Base-by-base conservation (phyloP, 805 yeast genomes). In the Groenewaldozyma tartarivorans region DNA sequence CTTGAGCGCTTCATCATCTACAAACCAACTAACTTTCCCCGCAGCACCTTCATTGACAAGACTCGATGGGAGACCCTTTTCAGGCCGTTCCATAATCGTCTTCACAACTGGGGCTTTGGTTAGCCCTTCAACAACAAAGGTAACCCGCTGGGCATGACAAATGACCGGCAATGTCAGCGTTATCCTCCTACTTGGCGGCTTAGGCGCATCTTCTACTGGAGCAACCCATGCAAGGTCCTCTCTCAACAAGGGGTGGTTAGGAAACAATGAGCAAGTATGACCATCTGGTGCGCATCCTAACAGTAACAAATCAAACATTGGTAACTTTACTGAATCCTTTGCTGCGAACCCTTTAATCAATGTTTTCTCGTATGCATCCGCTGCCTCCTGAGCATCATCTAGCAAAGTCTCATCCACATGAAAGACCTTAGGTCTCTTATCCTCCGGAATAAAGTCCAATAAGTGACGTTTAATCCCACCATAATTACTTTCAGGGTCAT, bases 281-380 rank as follows among this genome's bases (percentile, higher is more conserved):
- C 98, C 98, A 61, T 90, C 98, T 2, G 97, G 97, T 1, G 98
- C 98, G 69, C 97, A 90, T 20, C 98, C 98, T 44, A 92, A 69
- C 49, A 92, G 67, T 47, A 92, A 74, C 40, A 92, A 66, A 61
- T 92, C 97, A 64, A 92, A 90, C 76, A 85, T 79, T 45, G 98
- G 98, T 47, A 90, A 71, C 63, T 88, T 87, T 42, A 92, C 98
- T 15, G 95, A 81, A 62, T 92, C 97, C 59, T 94, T 90, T 40
- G 84, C 87, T 7, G 98, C 98, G 66, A 92, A 92, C 40, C 90
- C 92, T 55, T 75, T 77, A 43, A 92, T 83, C 42, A 92, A 68
- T 17, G 77, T 69, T 63, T 86, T 84, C 57, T 92, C 98, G 63
- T 92, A 92, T 48, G 69, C 74, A 59, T 92, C 97, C 4, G 98